Evolutionary conservation across 176 grass and related monocot genomes (phyloP).

Genomic region (Alloteropsis semialata): DNA sequence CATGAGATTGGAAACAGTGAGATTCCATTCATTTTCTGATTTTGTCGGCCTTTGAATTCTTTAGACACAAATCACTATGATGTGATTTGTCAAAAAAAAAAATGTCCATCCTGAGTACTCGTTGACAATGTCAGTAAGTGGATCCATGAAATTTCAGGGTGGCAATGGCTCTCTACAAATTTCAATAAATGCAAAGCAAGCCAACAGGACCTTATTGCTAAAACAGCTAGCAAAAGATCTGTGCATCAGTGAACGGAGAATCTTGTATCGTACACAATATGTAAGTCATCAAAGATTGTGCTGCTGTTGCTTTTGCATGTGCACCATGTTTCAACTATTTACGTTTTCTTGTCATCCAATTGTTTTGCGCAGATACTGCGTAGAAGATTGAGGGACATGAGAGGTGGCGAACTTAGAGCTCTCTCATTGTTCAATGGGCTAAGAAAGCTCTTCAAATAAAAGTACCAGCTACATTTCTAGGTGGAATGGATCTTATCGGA

Average conservation of each 20-base stretch:
- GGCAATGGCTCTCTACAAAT: conserved; percentile 24
- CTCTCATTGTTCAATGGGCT: conserved; percentile 85
- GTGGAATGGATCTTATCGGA: background rate
- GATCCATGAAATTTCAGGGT: conserved; percentile 47
- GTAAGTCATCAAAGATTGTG: conserved; percentile 39
- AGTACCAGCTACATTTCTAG: background rate
- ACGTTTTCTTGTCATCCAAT: background rate
- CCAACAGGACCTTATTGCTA: conserved; percentile 67
- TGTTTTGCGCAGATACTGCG: conserved; percentile 60
- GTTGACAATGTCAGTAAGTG: background rate
- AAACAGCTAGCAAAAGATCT: conserved; percentile 87
- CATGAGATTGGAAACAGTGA: background rate
- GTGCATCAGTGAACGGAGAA: conserved; percentile 84
- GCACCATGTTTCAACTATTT: background rate
- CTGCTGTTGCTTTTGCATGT: background rate
- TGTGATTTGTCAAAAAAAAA: background rate
- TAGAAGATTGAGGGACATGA: conserved; percentile 90
- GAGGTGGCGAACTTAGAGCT: conserved; percentile 82
- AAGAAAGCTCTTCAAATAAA: conserved; percentile 75
- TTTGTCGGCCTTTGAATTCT: background rate
- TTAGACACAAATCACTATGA: background rate
- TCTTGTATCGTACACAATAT: conserved; percentile 87
- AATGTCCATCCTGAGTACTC: background rate
- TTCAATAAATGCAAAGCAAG: conserved; percentile 66
- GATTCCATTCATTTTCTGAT: background rate